Conservation (phyloP, 2,329 filamentous ascomycete species). For the Stemphylium beticola region DNA sequence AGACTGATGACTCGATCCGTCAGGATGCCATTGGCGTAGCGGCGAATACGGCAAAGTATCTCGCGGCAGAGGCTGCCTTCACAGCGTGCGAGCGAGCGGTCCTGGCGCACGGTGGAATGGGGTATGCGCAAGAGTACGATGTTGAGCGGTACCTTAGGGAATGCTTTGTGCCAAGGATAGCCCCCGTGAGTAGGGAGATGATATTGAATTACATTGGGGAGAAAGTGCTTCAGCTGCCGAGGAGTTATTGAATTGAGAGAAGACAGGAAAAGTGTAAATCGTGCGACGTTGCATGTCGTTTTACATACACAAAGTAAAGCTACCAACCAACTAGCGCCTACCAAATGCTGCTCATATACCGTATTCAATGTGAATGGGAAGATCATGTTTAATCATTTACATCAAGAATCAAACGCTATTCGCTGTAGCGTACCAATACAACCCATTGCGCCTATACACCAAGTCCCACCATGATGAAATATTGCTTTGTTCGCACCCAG, state of each 20-base stretch:
- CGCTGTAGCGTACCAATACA: background rate
- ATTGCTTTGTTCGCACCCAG: background rate
- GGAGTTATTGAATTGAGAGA: constrained; percentile 63
- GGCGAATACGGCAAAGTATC: constrained; percentile 63
- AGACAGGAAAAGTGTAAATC: background rate
- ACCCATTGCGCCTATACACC: constrained; percentile 3
- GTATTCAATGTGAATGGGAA: background rate
- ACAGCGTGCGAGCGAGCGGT: constrained; percentile 64
- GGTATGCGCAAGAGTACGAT: constrained; percentile 68
- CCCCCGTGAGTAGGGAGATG: constrained; percentile 71
- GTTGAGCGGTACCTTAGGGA: constrained; percentile 67
- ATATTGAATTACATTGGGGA: constrained; percentile 76
- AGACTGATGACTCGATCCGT: constrained; percentile 18
- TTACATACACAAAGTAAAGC: background rate
- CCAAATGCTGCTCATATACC: background rate
- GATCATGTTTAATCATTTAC: constrained; percentile 3
- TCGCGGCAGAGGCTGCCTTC: constrained; percentile 67
- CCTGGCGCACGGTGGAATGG: constrained; percentile 66
- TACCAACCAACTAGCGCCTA: background rate
- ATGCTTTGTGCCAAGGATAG: constrained; percentile 65
- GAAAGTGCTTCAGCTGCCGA: constrained; percentile 69
- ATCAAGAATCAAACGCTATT: constrained; percentile 6
- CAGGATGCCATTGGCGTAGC: constrained; percentile 58
- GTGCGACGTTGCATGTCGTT: background rate
- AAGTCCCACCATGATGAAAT: background rate